Base-by-base conservation (phyloP, 164 flowering plant species). In the Magnolia sinica region DNA sequence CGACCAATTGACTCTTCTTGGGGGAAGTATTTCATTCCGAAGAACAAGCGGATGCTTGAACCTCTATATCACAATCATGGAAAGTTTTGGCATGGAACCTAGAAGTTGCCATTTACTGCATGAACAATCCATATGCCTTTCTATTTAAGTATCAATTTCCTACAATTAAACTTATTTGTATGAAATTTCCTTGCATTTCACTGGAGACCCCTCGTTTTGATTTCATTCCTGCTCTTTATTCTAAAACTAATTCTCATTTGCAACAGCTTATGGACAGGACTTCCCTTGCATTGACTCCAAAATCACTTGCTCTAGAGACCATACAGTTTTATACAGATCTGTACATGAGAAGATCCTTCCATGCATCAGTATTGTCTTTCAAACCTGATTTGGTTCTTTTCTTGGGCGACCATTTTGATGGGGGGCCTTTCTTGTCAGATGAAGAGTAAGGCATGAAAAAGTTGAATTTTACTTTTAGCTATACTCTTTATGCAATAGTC, bases 381-480 rank as follows among this genome's bases (percentile, higher is more conserved):
- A 84, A 87, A 70, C 99, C 99, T 55, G 91, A 93, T 79, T 77
- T 83, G n/a, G 79, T 95, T 80, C 77, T 95, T 76, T 92, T 93
- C 82, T 79, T 95, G 76, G 99, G 99, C 64, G 99, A 95, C 83
- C 87, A 88, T 80, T 90, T 93, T 83, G 98, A 95, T 83, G 99
- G 99, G 13, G 98, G 98, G 0, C 87, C 87, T 58, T 72, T 74
- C 69, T 83, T 95, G 67, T 87, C 93, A 19, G 89, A 95, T 82
- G 89, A 89, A 83, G 98, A 95, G 99, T 95, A 93, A 92, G 96
- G 65, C 81, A 50, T 76, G 76, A 27, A 67, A 70, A 70, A 6
- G 14, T 55, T 14, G 23, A n/a, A 20, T 52, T 72, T 45, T 16
- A 67, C 2, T 20, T 10, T 14, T 45, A 37, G 68, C 7, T 75